Base-by-base conservation (phyloP, 345 rosid genomes). In the Brassica cretica region DNA sequence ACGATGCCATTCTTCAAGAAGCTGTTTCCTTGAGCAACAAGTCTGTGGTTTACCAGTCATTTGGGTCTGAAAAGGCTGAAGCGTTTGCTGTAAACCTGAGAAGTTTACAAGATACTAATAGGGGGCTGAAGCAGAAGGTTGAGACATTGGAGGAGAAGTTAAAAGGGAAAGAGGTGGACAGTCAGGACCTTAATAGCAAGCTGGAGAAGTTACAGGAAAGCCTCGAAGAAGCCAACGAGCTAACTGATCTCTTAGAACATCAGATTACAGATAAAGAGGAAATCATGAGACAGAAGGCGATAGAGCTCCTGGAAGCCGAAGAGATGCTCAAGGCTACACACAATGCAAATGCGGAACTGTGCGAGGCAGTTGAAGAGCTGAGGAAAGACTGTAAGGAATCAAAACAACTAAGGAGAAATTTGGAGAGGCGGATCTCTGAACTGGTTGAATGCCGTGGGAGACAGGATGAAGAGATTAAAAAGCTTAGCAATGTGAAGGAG, bases 311-410 rank as follows among this genome's bases (percentile, higher is more conserved):
- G 30, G 91, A 91, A 77, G 91, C 82, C 33, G 89, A 89, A 75
- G 84, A 87, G 75, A 88, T 87, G 84, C 91, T 94, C 25, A 86
- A 83, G 84, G 89, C 86, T 76, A 74, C 92, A 3, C 88, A 82
- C 55, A 81, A 27, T 82, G 75, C 84, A 69, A 90, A 83, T 75
- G 75, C 78, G 10, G 97, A 91, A 80, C 71, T 91, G 39, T 72
- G 85, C 68, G 85, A 75, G 73, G 85, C 84, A 21, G 84, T 88
- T 24, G 93, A 89, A 81, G 91, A 84, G 73, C 88, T 92, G 80
- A 85, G 82, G 82, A 85, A 60, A 78, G 93, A 86, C 70, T 83
- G 85, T 60, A 79, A 87, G 63, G 88, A 82, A 80, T 85, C 88
- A n/a, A 85, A 79, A 76, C 24, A 77, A 49, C 39, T 66, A 5